Evolutionary conservation across 1,139 yeast genomes (phyloP).

Genomic region (Yamadazyma conglobata): DNA sequence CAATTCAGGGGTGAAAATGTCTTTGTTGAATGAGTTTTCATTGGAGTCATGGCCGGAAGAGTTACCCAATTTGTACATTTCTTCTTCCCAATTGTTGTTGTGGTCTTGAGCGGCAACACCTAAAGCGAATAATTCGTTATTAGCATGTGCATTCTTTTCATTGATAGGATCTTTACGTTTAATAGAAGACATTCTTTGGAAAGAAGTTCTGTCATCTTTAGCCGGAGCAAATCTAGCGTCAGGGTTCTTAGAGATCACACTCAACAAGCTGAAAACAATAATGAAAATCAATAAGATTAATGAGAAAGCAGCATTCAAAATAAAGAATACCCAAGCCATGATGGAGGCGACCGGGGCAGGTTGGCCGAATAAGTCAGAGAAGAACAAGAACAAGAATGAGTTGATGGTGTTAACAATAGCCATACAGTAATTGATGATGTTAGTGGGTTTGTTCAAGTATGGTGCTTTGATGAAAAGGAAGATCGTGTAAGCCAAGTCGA

Average conservation of each 20-base stretch:
- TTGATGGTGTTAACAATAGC: slow-evolving; percentile 63
- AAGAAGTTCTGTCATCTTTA: slow-evolving; percentile 77
- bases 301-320: slow-evolving; percentile 74
- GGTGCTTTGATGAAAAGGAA: slow-evolving; percentile 59
- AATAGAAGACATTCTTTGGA: slow-evolving; percentile 56
- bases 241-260: slow-evolving; percentile 69
- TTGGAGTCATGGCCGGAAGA: slow-evolving; percentile 18
- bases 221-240: slow-evolving; percentile 83
- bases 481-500: slow-evolving; percentile 61
- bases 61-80: slow-evolving; percentile 52
- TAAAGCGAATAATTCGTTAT: slow-evolving; percentile 60
- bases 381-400: slow-evolving; percentile 70
- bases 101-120: slow-evolving; percentile 75
- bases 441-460: slow-evolving; percentile 69
- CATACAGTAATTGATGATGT: slow-evolving; percentile 61
- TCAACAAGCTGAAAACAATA: slow-evolving; percentile 52
- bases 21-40: slow-evolving; percentile 11
- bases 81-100: slow-evolving; percentile 63
- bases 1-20: slow-evolving; percentile 26
- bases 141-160: slow-evolving; percentile 10
- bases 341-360: slow-evolving; percentile 64
- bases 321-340: slow-evolving; percentile 79
- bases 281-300: slow-evolving; percentile 60
- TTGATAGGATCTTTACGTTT: slow-evolving; percentile 19
- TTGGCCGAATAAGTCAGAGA: slow-evolving; percentile 69